These are phyloP conservation scores for Dryas drummondii DNA, from an alignment of 306 rosid genomes.

Conservation along the genomic window DNA sequence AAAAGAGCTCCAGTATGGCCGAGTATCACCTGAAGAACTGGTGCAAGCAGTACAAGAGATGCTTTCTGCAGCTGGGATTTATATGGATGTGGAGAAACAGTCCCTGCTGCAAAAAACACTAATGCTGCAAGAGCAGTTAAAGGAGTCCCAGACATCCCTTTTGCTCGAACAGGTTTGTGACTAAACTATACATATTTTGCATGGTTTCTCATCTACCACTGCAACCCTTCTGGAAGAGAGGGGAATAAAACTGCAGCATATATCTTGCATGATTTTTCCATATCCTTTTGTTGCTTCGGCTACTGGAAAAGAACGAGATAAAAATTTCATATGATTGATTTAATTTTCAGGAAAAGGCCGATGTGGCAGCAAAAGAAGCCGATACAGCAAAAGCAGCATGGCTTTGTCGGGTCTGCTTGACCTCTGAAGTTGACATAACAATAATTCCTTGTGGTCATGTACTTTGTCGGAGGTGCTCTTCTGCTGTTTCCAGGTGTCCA, in stretches of 20 bases:
- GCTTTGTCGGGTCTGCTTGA: conserved; percentile 88
- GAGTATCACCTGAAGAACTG: conserved; percentile 80
- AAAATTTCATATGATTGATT: conserved; percentile 4
- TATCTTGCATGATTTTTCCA: no score
- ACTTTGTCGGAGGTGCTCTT: conserved; percentile 85
- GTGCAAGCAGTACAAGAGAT: conserved; percentile 95
- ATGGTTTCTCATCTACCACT: conserved; percentile 8
- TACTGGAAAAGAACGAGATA: no score
- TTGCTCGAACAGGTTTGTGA: conserved; percentile 80
- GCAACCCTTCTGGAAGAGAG: background rate
- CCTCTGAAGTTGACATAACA: conserved; percentile 72
- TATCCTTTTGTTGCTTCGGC: no score
- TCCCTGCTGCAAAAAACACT: conserved; percentile 70
- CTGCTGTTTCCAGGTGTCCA: conserved; percentile 90
- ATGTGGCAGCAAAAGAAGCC: conserved; percentile 78
- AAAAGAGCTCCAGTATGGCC: conserved; percentile 64
- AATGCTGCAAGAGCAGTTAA: conserved; percentile 74
- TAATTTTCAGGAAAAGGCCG: conserved; percentile 71
- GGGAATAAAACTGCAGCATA: background rate
- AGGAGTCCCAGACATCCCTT: conserved; percentile 80
- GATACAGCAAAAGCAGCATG: conserved; percentile 93
- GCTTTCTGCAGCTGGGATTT: conserved; percentile 86
- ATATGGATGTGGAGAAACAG: conserved; percentile 84
- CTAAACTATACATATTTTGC: conserved; percentile 11
- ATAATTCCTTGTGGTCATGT: conserved; percentile 97